phyloP scores from a whole-genome alignment of 2,329 filamentous ascomycete species.

The Samsoniella hepiali region DNA sequence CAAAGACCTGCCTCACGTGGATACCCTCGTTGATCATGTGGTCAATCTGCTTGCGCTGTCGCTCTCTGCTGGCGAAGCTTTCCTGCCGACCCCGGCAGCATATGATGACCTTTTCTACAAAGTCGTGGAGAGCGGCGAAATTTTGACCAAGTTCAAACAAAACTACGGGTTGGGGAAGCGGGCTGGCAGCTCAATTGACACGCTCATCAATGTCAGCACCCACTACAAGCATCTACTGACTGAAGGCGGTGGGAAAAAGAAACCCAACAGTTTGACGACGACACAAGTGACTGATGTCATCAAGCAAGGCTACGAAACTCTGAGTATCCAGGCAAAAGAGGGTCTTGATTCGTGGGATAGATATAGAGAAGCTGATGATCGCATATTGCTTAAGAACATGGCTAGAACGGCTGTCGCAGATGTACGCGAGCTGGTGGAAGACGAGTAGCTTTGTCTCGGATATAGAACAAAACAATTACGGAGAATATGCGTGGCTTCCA shows the following conservation, averaged over 20 bases:
- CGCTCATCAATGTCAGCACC: conserved; percentile 73
- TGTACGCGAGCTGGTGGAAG: conserved; percentile 50
- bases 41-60: conserved; percentile 81
- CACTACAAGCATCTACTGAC: conserved; percentile 86
- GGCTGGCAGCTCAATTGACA: conserved; percentile 72
- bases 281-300: conserved; percentile 86
- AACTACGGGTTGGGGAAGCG: conserved; percentile 62
- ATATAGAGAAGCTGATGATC: conserved; percentile 84
- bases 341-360: conserved; percentile 81
- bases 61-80: conserved; percentile 82
- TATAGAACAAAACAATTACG: neutral
- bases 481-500: neutral
- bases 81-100: conserved; percentile 79
- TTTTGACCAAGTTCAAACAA: conserved; percentile 76
- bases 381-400: conserved; percentile 80
- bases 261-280: conserved; percentile 70
- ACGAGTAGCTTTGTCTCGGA: conserved; percentile 21
- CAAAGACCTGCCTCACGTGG: conserved; percentile 63
- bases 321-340: conserved; percentile 86
- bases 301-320: conserved; percentile 91
- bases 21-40: conserved; percentile 70
- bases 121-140: conserved; percentile 84
- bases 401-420: conserved; percentile 71
- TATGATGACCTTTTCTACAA: conserved; percentile 99
- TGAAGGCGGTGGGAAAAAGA: conserved; percentile 45